Percentiles rank a stretch among this genome's conserved stretches.
phyloP scores from a whole-genome alignment of 257 asterid species.

The Linderniella brevidens region DNA sequence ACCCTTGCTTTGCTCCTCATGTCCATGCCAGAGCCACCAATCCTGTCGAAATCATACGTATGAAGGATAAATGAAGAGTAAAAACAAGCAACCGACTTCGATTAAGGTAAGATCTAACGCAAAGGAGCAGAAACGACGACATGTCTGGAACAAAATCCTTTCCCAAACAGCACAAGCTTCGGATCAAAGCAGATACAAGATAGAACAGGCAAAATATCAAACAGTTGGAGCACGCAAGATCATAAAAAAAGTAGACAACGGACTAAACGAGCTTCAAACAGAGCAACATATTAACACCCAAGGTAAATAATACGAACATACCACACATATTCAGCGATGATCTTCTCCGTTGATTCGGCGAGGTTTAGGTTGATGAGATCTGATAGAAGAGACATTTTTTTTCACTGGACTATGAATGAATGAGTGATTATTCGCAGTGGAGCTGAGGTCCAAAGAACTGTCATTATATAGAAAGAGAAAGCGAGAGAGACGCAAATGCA shows the following conservation, averaged over 20 bases:
- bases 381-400: constrained; percentile 2
- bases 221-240: not conserved
- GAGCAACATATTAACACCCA: not conserved
- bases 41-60: constrained; percentile 19
- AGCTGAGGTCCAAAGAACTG: no score
- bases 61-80: not conserved
- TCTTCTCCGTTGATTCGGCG: constrained; percentile 4
- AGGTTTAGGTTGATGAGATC: constrained; percentile 9
- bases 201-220: no score
- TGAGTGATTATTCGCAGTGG: no score
- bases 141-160: not conserved
- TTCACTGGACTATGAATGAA: no score
- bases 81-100: not conserved
- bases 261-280: not conserved
- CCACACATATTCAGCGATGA: constrained; percentile 8
- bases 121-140: not conserved
- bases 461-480: no score
- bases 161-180: no score
- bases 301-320: not conserved
- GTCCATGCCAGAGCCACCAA: constrained; percentile 71
- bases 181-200: no score
- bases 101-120: not conserved
- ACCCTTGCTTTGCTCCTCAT: constrained; percentile 67
- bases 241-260: not conserved
- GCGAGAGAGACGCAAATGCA: no score